phyloP scores from a whole-genome alignment of 148 eudicot genomes.

The Camellia japonica region DNA sequence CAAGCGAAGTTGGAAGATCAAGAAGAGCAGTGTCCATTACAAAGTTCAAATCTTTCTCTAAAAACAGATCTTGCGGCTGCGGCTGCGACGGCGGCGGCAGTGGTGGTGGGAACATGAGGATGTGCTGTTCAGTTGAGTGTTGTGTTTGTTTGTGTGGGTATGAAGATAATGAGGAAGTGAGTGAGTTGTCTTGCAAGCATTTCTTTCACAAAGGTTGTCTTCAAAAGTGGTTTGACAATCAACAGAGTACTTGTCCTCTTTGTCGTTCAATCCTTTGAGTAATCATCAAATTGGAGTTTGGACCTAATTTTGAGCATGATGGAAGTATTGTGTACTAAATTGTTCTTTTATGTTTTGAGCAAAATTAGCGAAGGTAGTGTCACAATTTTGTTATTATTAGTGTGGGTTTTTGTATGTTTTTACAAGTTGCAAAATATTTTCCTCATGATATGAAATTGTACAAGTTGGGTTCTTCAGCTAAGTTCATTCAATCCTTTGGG shows the following conservation, averaged over 20 bases:
- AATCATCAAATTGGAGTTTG: neutral
- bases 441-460: too few relatives aligned
- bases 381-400: neutral
- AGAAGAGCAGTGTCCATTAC: conserved; percentile 29
- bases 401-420: neutral
- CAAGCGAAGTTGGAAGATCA: conserved; percentile 2
- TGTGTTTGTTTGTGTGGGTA: conserved; percentile 64
- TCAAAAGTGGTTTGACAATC: conserved; percentile 70
- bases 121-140: conserved; percentile 26
- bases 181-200: conserved; percentile 79
- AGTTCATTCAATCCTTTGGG: too few relatives aligned
- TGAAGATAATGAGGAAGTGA: conserved; percentile 58
- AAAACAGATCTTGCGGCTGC: neutral
- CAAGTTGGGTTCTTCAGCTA: too few relatives aligned
- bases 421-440: neutral
- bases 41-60: conserved; percentile 30
- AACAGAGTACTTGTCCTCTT: conserved; percentile 70
- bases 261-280: conserved; percentile 51
- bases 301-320: too few relatives aligned
- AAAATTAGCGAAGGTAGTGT: neutral
- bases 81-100: neutral
- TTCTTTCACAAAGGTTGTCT: conserved; percentile 70
- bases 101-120: neutral
- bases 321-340: too few relatives aligned
- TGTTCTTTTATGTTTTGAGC: neutral